Conservation (phyloP, 805 yeast genomes). For the Lachancea fermentati region DNA sequence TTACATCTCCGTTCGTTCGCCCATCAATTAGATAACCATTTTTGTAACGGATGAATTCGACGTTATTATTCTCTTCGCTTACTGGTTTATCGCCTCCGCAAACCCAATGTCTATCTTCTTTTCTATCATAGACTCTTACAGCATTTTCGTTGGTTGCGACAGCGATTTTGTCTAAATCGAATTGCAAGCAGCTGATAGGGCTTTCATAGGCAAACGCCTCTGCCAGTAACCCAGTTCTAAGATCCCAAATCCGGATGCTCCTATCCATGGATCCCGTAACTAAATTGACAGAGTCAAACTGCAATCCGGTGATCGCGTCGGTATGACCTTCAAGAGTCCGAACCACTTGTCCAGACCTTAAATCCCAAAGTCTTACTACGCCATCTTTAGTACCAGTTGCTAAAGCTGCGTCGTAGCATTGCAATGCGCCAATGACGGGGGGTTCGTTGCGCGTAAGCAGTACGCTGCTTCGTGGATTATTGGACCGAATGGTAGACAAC, state of each 20-base stretch:
- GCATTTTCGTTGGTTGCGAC: conserved; percentile 44
- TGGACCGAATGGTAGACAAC: conserved; percentile 3
- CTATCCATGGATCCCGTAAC: conserved; percentile 61
- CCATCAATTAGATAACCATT: conserved; percentile 68
- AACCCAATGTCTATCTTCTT: conserved; percentile 46
- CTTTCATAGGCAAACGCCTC: conserved; percentile 58
- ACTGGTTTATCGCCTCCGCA: conserved; percentile 40
- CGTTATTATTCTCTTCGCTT: conserved; percentile 14
- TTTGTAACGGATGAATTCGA: conserved; percentile 44
- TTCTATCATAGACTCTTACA: conserved; percentile 55
- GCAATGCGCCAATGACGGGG: conserved; percentile 60
- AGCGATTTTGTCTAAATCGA: conserved; percentile 53
- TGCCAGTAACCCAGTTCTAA: conserved; percentile 56
- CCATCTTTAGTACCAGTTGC: conserved; percentile 81
- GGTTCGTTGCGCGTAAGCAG: conserved; percentile 11
- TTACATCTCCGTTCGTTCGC: conserved; percentile 51
- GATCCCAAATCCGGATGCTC: conserved; percentile 66
- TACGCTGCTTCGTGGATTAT: conserved; percentile 9
- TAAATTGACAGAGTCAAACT: conserved; percentile 60
- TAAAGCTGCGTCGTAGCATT: conserved; percentile 67
- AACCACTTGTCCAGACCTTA: conserved; percentile 62
- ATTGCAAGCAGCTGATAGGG: conserved; percentile 51
- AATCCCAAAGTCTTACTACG: conserved; percentile 68
- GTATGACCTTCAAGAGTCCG: conserved; percentile 62
- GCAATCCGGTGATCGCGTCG: conserved; percentile 59